These are phyloP conservation scores for Phtheirospermum japonicum DNA, from an alignment of 257 asterid species.

Conservation along the genomic window DNA sequence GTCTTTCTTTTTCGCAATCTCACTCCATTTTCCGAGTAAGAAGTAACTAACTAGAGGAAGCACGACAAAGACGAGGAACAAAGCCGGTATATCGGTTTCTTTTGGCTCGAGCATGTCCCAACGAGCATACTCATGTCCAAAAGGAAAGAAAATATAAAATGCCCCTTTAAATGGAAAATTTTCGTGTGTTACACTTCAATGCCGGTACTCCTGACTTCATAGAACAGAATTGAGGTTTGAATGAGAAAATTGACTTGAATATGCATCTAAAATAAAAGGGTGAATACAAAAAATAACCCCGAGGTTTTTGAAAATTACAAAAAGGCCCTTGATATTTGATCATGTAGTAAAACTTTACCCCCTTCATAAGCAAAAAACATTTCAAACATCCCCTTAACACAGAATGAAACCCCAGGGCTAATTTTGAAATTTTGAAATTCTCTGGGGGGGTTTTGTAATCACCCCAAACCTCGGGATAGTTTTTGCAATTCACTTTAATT, in stretches of 20 bases:
- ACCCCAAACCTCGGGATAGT: no score
- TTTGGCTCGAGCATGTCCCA: slow-evolving; percentile 85
- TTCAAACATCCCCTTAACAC: no score
- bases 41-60: slow-evolving; percentile 73
- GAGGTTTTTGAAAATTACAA: background rate
- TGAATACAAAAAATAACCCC: background rate
- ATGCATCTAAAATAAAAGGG: background rate
- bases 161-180: background rate
- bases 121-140: slow-evolving; percentile 56
- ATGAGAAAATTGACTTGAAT: slow-evolving; percentile 16
- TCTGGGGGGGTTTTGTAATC: no score
- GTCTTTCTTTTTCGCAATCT: slow-evolving; percentile 55
- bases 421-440: no score
- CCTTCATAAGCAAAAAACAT: no score
- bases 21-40: slow-evolving; percentile 79
- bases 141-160: background rate
- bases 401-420: no score
- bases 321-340: no score
- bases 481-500: background rate
- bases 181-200: slow-evolving; percentile 21
- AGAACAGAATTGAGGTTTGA: slow-evolving; percentile 11
- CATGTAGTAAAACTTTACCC: no score
- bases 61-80: slow-evolving; percentile 63
- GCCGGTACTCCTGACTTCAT: slow-evolving; percentile 25
- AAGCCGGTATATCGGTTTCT: slow-evolving; percentile 62